Conservation (phyloP, 768 basidiomycete genomes). For the Hysterangium stoloniferum region DNA sequence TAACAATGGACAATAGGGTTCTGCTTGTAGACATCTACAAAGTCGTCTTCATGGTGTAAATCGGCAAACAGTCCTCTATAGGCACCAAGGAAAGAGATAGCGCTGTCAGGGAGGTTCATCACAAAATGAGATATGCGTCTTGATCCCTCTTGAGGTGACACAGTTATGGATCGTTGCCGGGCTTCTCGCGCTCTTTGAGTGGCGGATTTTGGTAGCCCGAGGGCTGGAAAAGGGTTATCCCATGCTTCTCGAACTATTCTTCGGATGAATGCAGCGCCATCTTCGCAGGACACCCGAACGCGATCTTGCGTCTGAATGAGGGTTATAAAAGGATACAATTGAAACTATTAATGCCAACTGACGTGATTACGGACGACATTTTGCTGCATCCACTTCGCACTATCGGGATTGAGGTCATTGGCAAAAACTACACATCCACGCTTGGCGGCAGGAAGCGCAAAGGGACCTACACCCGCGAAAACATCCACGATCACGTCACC, state of each 20-base stretch:
- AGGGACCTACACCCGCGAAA: constrained; percentile 96
- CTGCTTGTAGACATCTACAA: constrained; percentile 37
- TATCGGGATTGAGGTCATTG: constrained; percentile 91
- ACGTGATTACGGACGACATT: constrained; percentile 80
- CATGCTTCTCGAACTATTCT: constrained; percentile 43
- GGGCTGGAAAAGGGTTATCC: constrained; percentile 58
- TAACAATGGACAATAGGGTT: constrained; percentile 95
- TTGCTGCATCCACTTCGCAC: constrained; percentile 62
- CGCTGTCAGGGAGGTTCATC: constrained; percentile 97
- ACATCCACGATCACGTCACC: constrained; percentile 77
- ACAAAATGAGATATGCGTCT: constrained; percentile 73
- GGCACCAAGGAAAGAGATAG: constrained; percentile 82
- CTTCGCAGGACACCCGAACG: constrained; percentile 69
- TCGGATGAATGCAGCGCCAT: constrained; percentile 83
- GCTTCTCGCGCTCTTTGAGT: constrained; percentile 31
- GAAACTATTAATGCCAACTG: constrained; percentile 19
- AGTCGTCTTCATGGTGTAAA: constrained; percentile 33
- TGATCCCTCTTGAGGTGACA: constrained; percentile 32
- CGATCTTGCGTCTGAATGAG: constrained; percentile 53
- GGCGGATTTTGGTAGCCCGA: constrained; percentile 34
- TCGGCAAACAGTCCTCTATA: constrained; percentile 65
- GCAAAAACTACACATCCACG: constrained; percentile 86
- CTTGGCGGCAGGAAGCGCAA: constrained; percentile 87
- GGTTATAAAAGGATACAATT: constrained; percentile 6
- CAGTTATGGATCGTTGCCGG: constrained; percentile 6